phyloP scores from a whole-genome alignment of 1,284 basidiomycete genomes.

The Cutaneotrichosporon mucoides region DNA sequence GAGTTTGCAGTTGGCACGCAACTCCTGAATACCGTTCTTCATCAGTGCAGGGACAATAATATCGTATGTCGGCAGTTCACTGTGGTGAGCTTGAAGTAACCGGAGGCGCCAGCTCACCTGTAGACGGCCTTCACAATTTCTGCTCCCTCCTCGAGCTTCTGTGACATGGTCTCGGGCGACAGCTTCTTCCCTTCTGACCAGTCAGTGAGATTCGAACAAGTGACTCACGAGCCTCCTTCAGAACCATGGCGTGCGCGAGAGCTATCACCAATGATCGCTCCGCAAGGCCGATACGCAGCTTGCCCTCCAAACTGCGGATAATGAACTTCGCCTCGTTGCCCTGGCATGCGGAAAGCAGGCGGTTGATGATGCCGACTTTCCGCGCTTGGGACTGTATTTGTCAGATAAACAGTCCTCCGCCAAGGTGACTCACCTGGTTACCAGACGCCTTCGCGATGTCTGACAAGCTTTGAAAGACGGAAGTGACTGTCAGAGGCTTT shows the following conservation, averaged over 20 bases:
- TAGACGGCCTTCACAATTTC: slow-evolving; percentile 85
- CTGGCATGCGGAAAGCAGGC: slow-evolving; percentile 86
- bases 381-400: slow-evolving; percentile 74
- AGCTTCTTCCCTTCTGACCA: slow-evolving; percentile 58
- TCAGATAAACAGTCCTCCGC: too few species aligned
- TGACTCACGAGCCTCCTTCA: slow-evolving; percentile 64
- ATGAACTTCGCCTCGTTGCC: slow-evolving; percentile 86
- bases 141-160: slow-evolving; percentile 72
- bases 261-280: slow-evolving; percentile 91
- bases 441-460: slow-evolving; percentile 83
- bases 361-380: slow-evolving; percentile 94
- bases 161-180: slow-evolving; percentile 67
- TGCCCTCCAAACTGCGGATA: slow-evolving; percentile 91
- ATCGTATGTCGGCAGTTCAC: slow-evolving; percentile 92
- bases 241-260: slow-evolving; percentile 76
- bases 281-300: slow-evolving; percentile 94
- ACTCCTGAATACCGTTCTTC: slow-evolving; percentile 66
- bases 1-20: slow-evolving; percentile 77
- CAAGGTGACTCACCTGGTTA: slow-evolving; percentile 59
- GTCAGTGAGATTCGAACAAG: slow-evolving; percentile 19
- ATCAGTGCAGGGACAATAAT: slow-evolving; percentile 88
- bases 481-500: slow-evolving; percentile 65
- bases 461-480: slow-evolving; percentile 77
- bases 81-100: slow-evolving; percentile 39
- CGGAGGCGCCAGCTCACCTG: slow-evolving; percentile 56